These are phyloP conservation scores for Arxiozyma slooffiae DNA, from an alignment of 1,139 yeast genomes.

Conservation along the genomic window DNA sequence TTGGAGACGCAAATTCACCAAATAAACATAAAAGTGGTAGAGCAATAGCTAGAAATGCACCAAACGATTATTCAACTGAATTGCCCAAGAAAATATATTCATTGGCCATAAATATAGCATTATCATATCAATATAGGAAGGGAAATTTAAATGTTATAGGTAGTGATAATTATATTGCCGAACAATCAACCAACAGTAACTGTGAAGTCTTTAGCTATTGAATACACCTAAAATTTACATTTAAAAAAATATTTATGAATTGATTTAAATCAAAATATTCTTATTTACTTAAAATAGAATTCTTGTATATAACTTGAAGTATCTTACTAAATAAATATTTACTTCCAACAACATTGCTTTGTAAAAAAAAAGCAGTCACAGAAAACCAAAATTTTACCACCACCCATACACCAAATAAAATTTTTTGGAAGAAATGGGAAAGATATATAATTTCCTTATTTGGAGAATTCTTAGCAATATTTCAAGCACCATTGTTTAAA, in stretches of 20 bases:
- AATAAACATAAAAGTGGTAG: conserved; percentile 81
- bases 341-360: too few relatives aligned
- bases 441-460: background rate
- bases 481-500: background rate
- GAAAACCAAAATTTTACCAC: background rate
- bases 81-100: conserved; percentile 67
- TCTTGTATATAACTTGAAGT: background rate
- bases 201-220: conserved; percentile 39
- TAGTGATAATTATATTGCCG: conserved; percentile 18
- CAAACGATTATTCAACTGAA: conserved; percentile 81
- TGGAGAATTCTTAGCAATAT: background rate
- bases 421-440: too few relatives aligned
- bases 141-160: conserved; percentile 71
- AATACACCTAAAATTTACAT: background rate
- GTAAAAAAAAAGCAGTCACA: background rate
- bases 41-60: conserved; percentile 85
- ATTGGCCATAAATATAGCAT: conserved; percentile 68
- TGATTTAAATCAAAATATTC: too few relatives aligned
- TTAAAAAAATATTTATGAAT: background rate
- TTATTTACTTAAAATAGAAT: background rate
- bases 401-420: background rate
- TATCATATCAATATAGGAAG: conserved; percentile 65
- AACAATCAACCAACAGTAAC: conserved; percentile 34
- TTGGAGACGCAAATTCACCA: conserved; percentile 93
- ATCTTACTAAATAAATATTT: background rate